Evolutionary conservation across 257 asterid species (phyloP).

Genomic region (Primulina eburnea): DNA sequence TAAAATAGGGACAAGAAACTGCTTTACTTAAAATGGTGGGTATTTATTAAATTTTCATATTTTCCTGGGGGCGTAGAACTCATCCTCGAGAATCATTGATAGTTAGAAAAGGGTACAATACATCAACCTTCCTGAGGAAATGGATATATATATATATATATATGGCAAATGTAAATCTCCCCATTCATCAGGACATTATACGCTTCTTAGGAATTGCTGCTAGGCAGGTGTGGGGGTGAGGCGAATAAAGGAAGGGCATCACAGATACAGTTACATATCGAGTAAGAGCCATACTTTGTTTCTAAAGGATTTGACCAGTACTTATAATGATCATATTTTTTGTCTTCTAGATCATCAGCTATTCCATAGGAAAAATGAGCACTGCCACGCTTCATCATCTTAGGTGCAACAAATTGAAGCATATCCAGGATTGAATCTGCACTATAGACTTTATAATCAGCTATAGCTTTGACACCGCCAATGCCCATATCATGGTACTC

Average conservation of each 20-base stretch:
- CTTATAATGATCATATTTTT: constrained; percentile 60
- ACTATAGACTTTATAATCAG: constrained; percentile 61
- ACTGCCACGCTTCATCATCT: constrained; percentile 86
- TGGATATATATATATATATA: too few species aligned
- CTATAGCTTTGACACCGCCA: constrained; percentile 62
- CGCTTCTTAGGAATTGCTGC: neutral
- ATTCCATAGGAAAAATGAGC: constrained; percentile 79
- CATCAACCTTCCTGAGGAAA: neutral
- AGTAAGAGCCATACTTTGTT: constrained; percentile 52
- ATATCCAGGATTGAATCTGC: constrained; percentile 56
- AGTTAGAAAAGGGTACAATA: neutral
- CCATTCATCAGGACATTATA: neutral
- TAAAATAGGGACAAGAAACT: neutral
- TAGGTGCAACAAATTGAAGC: constrained; percentile 77
- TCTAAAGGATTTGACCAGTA: constrained; percentile 92
- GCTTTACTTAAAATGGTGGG: neutral
- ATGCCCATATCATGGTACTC: constrained; percentile 81
- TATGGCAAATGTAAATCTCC: too few species aligned
- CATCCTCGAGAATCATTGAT: neutral
- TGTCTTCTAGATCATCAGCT: constrained; percentile 60
- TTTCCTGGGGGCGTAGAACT: neutral
- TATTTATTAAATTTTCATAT: neutral
- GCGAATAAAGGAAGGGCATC: neutral
- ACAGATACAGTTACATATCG: neutral
- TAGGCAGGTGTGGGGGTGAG: neutral